phyloP scores from a whole-genome alignment of 2,329 filamentous ascomycete species.

The Alternaria longipes region DNA sequence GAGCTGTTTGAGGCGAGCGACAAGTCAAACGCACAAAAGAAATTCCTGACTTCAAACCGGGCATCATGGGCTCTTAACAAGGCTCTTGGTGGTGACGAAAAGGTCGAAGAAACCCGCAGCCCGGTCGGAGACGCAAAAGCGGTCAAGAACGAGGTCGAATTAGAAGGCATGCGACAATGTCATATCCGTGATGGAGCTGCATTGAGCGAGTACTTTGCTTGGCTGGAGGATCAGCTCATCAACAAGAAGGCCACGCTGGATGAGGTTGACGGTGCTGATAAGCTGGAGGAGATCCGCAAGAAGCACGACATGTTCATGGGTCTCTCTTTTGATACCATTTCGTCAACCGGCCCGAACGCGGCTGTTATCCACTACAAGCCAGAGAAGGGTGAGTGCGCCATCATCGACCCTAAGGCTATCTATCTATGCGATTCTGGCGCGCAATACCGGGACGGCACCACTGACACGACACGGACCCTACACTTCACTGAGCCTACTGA shows the following conservation, averaged over 20 bases:
- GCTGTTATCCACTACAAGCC: slow-evolving; percentile 96
- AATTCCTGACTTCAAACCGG: slow-evolving; percentile 86
- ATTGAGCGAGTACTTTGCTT: slow-evolving; percentile 91
- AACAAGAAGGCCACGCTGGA: slow-evolving; percentile 78
- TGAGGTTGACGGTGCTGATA: slow-evolving; percentile 91
- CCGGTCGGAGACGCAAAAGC: slow-evolving; percentile 92
- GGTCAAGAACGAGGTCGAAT: slow-evolving; percentile 88
- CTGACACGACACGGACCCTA: slow-evolving; percentile 91
- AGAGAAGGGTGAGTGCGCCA: slow-evolving; percentile 80
- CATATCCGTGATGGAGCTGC: slow-evolving; percentile 94
- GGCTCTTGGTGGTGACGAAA: slow-evolving; percentile 83
- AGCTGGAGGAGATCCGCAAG: slow-evolving; percentile 79
- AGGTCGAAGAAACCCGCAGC: slow-evolving; percentile 86
- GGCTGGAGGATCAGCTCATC: slow-evolving; percentile 89
- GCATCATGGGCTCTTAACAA: slow-evolving; percentile 93
- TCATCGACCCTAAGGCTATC: slow-evolving; percentile 83
- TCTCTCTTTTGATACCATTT: slow-evolving; percentile 94
- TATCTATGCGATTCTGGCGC: slow-evolving; percentile 97
- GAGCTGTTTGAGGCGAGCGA: slow-evolving; percentile 44
- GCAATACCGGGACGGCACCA: slow-evolving; percentile 96
- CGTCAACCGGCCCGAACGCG: slow-evolving; percentile 89
- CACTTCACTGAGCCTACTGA: slow-evolving; percentile 88
- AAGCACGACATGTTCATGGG: slow-evolving; percentile 81
- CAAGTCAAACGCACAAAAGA: slow-evolving; percentile 56
- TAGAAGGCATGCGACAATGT: slow-evolving; percentile 92